Base-by-base conservation (phyloP, 495 filamentous ascomycete genomes). In the Penicillium bovifimosum region DNA sequence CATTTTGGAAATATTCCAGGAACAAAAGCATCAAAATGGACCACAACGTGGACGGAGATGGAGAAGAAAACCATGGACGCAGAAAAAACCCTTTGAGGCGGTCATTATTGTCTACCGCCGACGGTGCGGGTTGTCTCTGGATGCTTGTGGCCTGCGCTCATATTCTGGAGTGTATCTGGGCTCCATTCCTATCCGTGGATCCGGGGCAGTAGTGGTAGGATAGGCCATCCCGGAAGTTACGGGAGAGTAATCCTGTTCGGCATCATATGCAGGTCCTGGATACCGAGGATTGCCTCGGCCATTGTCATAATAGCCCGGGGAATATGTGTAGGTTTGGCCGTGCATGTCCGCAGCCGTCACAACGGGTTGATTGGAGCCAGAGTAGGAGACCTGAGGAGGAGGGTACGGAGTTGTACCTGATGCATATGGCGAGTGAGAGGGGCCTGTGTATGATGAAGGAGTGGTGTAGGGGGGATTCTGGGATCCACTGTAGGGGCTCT, bases 181-280 rank as follows among this genome's bases (percentile, higher is more conserved):
- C 35, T 74, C 73, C 71, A 76, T 74, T 73, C 66, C 69, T 69
- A 75, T 71, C 66, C 73, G 72, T 47, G 70, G 63, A 50, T 76
- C 73, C 59, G 71, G 65, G 63, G 70, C 72, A 60, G 72, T 68
- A 44, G 71, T 72, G 56, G 72, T 40, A 62, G 72, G 71, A 56
- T 75, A 75, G 39, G 62, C 57, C 52, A 74, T 75, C 59, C 68
- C 71, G 43, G 72, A 64, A 28, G 74, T 70, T 44, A 71, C 71
- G 43, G 71, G 66, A 50, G 73, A 67, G 54, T 74, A 75, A 38
- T 76, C 74, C 53, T 66, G 52, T 31, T 76, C 69, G 56, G 68
- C 55, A 51, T 76, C 71, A 73, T 75, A 75, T 50, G 68, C 71
- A 43, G 72, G 68, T 43, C 74, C 74, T 35, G 74, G 56, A 53